These are phyloP conservation scores for Macrocybe sp. DNA, from an alignment of 1,284 basidiomycete species.

Conservation along the genomic window DNA sequence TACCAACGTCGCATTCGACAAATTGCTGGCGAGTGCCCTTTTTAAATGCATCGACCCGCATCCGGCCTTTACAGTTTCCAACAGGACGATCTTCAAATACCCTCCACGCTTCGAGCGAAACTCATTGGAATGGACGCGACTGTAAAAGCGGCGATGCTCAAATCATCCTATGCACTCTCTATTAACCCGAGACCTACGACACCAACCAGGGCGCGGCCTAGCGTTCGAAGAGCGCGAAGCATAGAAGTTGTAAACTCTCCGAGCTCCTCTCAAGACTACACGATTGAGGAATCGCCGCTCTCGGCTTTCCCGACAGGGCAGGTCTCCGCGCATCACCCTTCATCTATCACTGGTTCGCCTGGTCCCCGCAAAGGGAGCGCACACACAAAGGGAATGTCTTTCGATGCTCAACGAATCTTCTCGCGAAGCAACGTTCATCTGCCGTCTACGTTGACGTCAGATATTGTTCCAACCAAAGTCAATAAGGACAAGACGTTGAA, in stretches of 20 bases:
- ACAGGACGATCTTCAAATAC: slow-evolving; percentile 84
- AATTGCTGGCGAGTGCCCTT: slow-evolving; percentile 52
- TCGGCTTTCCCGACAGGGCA: slow-evolving; percentile 29
- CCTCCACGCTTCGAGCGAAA: slow-evolving; percentile 69
- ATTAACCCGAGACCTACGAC: slow-evolving; percentile 35
- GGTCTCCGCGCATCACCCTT: slow-evolving; percentile 35
- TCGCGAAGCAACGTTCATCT: slow-evolving; percentile 46
- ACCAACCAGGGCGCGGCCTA: slow-evolving; percentile 25
- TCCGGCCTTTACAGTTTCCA: neutral
- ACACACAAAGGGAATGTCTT: slow-evolving; percentile 51
- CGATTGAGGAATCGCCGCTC: slow-evolving; percentile 35
- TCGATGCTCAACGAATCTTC: slow-evolving; percentile 43
- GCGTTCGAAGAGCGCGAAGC: slow-evolving; percentile 61
- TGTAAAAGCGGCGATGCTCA: slow-evolving; percentile 88
- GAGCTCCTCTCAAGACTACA: slow-evolving; percentile 32
- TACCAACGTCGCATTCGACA: slow-evolving; percentile 67
- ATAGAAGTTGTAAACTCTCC: slow-evolving; percentile 63
- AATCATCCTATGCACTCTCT: slow-evolving; percentile 70
- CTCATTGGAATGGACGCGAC: slow-evolving; percentile 72
- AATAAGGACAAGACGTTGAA: too few species aligned
- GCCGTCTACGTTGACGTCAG: slow-evolving; percentile 33
- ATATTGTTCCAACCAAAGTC: slow-evolving; percentile 35
- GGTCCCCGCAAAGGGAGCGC: slow-evolving; percentile 41
- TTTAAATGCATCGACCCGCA: neutral
- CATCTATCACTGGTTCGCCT: slow-evolving; percentile 33